phyloP scores from a whole-genome alignment of 371 early-diverging fungal species.

The Thermomucor indicae-seudaticae region DNA sequence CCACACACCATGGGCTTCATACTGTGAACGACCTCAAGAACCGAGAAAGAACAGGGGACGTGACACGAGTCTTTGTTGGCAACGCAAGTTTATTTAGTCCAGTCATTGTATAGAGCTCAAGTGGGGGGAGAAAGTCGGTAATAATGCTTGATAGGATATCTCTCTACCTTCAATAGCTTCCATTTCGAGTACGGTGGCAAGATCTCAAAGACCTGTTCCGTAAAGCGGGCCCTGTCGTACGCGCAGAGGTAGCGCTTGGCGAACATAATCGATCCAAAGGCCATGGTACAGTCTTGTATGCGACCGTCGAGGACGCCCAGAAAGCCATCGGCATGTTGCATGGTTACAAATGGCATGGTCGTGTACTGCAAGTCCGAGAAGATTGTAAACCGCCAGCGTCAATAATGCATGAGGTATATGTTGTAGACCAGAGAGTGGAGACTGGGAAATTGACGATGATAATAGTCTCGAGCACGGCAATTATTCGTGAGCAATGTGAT shows the following conservation, averaged over 20 bases:
- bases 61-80: slow-evolving; percentile 23
- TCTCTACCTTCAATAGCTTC: slow-evolving; percentile 48
- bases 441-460: too few species aligned
- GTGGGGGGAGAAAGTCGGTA: neutral
- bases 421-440: too few species aligned
- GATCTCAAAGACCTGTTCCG: slow-evolving; percentile 82
- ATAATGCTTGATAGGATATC: neutral
- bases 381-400: slow-evolving; percentile 24
- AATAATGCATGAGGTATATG: neutral
- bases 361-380: slow-evolving; percentile 69
- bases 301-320: slow-evolving; percentile 62
- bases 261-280: slow-evolving; percentile 67
- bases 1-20: too few species aligned
- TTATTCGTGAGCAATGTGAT: slow-evolving; percentile 68
- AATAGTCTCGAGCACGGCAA: slow-evolving; percentile 51
- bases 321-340: slow-evolving; percentile 70
- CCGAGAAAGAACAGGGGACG: too few species aligned
- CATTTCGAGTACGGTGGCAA: slow-evolving; percentile 75
- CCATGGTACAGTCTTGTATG: slow-evolving; percentile 72
- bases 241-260: slow-evolving; percentile 71
- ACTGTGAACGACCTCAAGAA: too few species aligned
- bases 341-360: slow-evolving; percentile 67
- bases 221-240: slow-evolving; percentile 66
- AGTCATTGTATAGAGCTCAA: neutral
- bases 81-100: slow-evolving; percentile 11